These are phyloP conservation scores for Theobroma cacao DNA, from an alignment of 345 rosid species.

Conservation along the genomic window DNA sequence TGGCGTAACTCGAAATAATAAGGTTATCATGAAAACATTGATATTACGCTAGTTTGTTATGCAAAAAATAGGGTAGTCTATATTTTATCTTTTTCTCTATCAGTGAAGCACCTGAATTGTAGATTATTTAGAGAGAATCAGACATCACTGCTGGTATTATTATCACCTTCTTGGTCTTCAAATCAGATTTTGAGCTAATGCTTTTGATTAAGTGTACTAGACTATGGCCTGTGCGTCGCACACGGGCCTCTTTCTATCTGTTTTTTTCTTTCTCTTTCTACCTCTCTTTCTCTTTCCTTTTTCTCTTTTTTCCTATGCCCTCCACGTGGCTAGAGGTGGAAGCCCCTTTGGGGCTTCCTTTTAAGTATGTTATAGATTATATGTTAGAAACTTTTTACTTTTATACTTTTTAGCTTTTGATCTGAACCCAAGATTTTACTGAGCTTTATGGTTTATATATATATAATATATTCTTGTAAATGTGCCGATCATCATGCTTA, in stretches of 20 bases:
- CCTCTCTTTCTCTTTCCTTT: no score
- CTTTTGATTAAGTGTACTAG: not conserved
- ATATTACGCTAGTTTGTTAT: not conserved
- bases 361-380: no score
- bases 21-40: constrained; percentile 43
- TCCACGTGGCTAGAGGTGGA: no score
- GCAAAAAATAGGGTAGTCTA: not conserved
- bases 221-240: no score
- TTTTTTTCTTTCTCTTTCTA: no score
- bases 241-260: no score
- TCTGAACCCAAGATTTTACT: not conserved
- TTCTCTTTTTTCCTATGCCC: no score
- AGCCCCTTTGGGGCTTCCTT: no score
- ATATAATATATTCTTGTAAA: not conserved
- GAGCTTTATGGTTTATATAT: not conserved
- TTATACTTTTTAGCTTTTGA: not conserved
- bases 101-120: not conserved
- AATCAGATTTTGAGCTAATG: not conserved
- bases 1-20: constrained; percentile 87
- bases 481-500: not conserved
- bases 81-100: not conserved
- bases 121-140: constrained; percentile 1
- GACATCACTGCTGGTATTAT: not conserved
- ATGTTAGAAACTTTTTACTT: not conserved
- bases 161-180: not conserved